phyloP scores from a whole-genome alignment of 352 stramenopile species.

The Phytophthora foliorum region DNA sequence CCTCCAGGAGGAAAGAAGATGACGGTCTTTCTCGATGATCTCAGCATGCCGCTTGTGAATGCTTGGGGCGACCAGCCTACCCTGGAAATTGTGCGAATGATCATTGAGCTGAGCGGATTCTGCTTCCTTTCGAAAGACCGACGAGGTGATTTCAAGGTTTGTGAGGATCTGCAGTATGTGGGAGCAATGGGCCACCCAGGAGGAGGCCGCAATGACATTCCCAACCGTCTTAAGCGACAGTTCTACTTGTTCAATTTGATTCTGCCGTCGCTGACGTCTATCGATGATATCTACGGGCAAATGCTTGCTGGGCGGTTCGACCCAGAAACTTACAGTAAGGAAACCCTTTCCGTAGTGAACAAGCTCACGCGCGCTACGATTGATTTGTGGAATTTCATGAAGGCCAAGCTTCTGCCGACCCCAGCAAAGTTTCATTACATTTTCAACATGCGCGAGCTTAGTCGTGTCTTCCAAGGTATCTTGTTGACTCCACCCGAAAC shows the following conservation, averaged over 20 bases:
- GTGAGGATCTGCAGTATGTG: conserved; percentile 98
- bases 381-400: conserved; percentile 97
- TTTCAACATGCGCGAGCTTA: conserved; percentile 99
- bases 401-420: conserved; percentile 97
- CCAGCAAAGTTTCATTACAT: conserved; percentile 99
- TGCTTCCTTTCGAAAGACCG: conserved; percentile 99
- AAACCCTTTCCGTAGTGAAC: conserved; percentile 87
- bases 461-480: conserved; percentile 98
- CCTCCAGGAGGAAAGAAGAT: conserved; percentile 98
- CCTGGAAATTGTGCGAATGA: conserved; percentile 97
- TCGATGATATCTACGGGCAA: conserved; percentile 99
- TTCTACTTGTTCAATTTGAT: conserved; percentile 99
- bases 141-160: conserved; percentile 98
- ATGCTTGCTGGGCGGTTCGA: conserved; percentile 97
- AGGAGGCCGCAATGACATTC: conserved; percentile 98
- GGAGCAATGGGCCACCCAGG: conserved; percentile 98
- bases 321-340: conserved; percentile 85
- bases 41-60: conserved; percentile 98
- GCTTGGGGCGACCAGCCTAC: conserved; percentile 99
- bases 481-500: conserved; percentile 96
- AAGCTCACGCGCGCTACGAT: conserved; percentile 98
- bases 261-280: conserved; percentile 97
- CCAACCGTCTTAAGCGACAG: conserved; percentile 99
- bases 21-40: conserved; percentile 99
- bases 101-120: conserved; percentile 97